phyloP scores from a whole-genome alignment of 306 rosid genomes.

The Cucurbita argyrosperma region DNA sequence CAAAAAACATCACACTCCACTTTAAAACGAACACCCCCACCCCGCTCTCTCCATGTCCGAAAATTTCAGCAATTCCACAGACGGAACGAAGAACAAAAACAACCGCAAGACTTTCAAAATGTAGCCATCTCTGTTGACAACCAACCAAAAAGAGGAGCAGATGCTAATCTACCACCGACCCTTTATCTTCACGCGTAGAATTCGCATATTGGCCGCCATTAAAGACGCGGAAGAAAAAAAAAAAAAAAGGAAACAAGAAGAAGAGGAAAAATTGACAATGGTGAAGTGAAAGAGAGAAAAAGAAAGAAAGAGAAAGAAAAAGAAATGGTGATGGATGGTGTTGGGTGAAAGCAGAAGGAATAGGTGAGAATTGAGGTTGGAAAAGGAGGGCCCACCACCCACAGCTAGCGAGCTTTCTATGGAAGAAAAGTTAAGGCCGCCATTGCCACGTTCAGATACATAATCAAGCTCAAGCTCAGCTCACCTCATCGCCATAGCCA shows the following conservation, averaged over 20 bases:
- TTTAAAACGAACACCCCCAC: background rate
- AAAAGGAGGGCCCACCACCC: slow-evolving; percentile 29
- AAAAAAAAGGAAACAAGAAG: background rate
- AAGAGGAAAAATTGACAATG: slow-evolving; percentile 17
- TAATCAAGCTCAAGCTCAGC: background rate
- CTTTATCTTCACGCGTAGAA: slow-evolving; percentile 26
- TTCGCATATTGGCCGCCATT: slow-evolving; percentile 37
- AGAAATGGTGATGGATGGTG: slow-evolving; percentile 19
- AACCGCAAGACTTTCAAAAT: slow-evolving; percentile 14
- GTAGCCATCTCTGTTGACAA: slow-evolving; percentile 32
- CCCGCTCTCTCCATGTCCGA: background rate
- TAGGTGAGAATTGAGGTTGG: slow-evolving; percentile 59
- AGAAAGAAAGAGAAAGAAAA: slow-evolving; percentile 14
- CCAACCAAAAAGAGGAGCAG: slow-evolving; percentile 25
- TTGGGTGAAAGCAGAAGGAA: slow-evolving; percentile 40
- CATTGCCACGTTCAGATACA: background rate
- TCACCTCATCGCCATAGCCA: background rate
- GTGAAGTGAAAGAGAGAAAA: slow-evolving; percentile 14
- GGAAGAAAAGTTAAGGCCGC: background rate
- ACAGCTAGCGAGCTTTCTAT: background rate
- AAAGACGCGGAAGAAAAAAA: slow-evolving; percentile 38
- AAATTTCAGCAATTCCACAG: background rate
- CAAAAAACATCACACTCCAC: slow-evolving; percentile 7
- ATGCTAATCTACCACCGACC: slow-evolving; percentile 51
- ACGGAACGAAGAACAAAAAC: background rate